phyloP scores from a whole-genome alignment of 148 eudicot species.

The Amaranthus cruentus region DNA sequence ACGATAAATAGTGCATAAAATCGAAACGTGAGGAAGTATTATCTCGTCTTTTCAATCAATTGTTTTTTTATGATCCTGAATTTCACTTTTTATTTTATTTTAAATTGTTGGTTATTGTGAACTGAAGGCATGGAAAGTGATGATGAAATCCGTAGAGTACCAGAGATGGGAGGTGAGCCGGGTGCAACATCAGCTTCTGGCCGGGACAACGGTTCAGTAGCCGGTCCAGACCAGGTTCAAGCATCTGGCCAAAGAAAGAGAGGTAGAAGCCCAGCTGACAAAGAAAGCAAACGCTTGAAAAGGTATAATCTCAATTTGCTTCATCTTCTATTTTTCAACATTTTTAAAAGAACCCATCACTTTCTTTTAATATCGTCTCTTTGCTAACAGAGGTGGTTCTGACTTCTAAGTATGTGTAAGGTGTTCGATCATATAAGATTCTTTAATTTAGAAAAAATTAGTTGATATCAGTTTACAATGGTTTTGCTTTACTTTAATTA shows the following conservation, averaged over 20 bases:
- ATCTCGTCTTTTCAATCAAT: no score
- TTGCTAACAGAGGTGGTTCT: no score
- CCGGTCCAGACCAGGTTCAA: slow-evolving; percentile 43
- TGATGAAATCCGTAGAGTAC: slow-evolving; percentile 93
- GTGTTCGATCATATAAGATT: no score
- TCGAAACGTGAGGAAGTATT: no score
- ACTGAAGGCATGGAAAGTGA: slow-evolving; percentile 89
- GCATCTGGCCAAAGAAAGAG: slow-evolving; percentile 60
- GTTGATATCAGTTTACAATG: no score
- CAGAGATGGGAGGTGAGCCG: slow-evolving; percentile 71
- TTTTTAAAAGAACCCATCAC: no score
- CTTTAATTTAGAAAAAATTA: no score
- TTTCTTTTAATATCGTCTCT: no score
- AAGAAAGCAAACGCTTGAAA: slow-evolving; percentile 87
- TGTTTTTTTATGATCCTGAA: no score
- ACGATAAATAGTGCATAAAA: no score
- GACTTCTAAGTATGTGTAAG: no score
- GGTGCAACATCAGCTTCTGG: slow-evolving; percentile 48
- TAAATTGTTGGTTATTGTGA: neutral
- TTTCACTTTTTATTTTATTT: neutral
- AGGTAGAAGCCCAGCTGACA: slow-evolving; percentile 93
- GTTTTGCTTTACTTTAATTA: no score
- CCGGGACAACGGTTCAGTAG: slow-evolving; percentile 42
- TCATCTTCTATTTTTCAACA: neutral
- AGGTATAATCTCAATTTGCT: slow-evolving; percentile 37